Base-by-base conservation (phyloP, 345 rosid genomes). In the Boechera stricta region DNA sequence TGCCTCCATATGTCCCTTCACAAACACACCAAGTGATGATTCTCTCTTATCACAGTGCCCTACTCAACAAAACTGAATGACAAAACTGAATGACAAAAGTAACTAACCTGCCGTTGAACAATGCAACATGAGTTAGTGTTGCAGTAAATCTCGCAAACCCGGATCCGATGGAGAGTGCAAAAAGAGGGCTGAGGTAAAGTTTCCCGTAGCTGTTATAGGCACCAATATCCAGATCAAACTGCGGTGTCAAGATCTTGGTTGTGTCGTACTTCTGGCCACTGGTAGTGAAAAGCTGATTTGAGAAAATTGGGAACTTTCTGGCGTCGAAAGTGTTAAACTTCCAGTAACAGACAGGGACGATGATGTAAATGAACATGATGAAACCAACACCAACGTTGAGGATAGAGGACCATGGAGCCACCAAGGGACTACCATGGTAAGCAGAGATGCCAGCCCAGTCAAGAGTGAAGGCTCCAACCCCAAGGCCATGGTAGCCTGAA, bases 371-470 rank as follows among this genome's bases (percentile, higher is more conserved):
- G 48, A 96, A 96, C 95, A 96, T 88, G 80, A 93, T 67, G 84
- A 96, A 96, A 35, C 99, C 98, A 51, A 91, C 74, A 51, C 91
- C 99, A 21, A 93, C 92, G 54, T 93, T 96, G 73, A 96, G 80
- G 71, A 96, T 93, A 38, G 99, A 91, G 32, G 89, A 67, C 93
- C 94, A 96, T 0, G 99, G 99, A 2, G 99, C 70, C 42, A 96
- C 97, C 54, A 96, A 85, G 2, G 99, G 99, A 75, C 97, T 93
- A 35, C 99, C 99, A 51, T 96, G 99, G 63, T 96, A 96, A 36
- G 99, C 99, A 1, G 97, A 88, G 82, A 96, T 96, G n/a, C 99
- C 99, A 16, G 99, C 99, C 99, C 99, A 96, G 52, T 96, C 99
- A 29, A 96, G 85, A 41, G 96, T 91, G 74, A 93, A 91, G 16